Base-by-base conservation (phyloP, 192 early-diverging fungal species). In the Linnemannia schmuckeri region DNA sequence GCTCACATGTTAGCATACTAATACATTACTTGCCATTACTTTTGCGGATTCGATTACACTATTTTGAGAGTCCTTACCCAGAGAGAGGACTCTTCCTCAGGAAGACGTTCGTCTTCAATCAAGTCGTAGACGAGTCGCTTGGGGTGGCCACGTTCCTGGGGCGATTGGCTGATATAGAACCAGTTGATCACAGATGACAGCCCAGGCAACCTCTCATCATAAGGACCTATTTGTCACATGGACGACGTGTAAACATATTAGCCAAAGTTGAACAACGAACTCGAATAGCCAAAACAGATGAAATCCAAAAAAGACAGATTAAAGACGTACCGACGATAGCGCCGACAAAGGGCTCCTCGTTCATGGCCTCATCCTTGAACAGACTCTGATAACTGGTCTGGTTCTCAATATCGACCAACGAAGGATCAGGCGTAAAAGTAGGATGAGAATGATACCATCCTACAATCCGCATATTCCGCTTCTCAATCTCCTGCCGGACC, bases 371-470 rank as follows among this genome's bases (percentile, higher is more conserved):
- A 66, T 96, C 93, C 54, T 93, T 89, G 81, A 96, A 97, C 15
- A 97, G 90, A 44, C 84, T 88, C 86, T 98, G 97, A 70, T 98
- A 97, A 20, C 93, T 95, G 8, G 91, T 91, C 87, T 98, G 97
- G 82, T 97, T 98, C 76, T 96, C 93, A 80, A 98, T 92, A 83
- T 98, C 97, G 38, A 97, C 93, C n/a, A 95, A 88, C 44, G 95
- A 96, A 40, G 97, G 97, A 68, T 97, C 95, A 8, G 97, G 97
- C 6, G 91, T 88, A 90, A 97, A 97, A 1, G 95, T 95, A 9
- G 97, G 97, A 84, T 98, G 97, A 33, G 95, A 96, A 88, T 98
- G 97, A 88, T 98, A 98, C 97, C 97, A 98, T 55, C 97, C 97
- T 6, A 98, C 95, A 13, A 98, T 95, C 41, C 89, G 84, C 91